phyloP scores from a whole-genome alignment of 495 filamentous ascomycete species.

The Umbilicaria muhlenbergii region DNA sequence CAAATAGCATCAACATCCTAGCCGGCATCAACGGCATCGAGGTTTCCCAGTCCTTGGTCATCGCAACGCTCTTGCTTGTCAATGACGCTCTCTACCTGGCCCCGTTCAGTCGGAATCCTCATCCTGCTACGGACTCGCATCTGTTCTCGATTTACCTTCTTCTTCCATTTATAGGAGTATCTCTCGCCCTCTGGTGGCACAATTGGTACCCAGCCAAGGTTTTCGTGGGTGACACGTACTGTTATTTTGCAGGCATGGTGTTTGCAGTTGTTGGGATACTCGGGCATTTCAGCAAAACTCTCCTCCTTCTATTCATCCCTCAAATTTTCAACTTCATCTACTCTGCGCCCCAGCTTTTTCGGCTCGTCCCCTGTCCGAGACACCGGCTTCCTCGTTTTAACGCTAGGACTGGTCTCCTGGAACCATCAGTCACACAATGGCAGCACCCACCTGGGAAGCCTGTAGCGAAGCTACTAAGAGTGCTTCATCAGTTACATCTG shows the following conservation, averaged over 20 bases:
- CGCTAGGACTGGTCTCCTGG: slow-evolving; percentile 61
- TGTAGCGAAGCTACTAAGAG: slow-evolving; percentile 41
- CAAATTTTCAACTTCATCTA: slow-evolving; percentile 96
- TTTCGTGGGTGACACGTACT: slow-evolving; percentile 97
- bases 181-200: slow-evolving; percentile 68
- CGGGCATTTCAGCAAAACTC: slow-evolving; percentile 95
- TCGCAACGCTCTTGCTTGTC: slow-evolving; percentile 64
- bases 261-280: slow-evolving; percentile 94
- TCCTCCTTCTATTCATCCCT: slow-evolving; percentile 78
- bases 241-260: slow-evolving; percentile 98
- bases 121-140: slow-evolving; percentile 91
- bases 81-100: slow-evolving; percentile 58
- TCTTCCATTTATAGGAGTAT: slow-evolving; percentile 86
- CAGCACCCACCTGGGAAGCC: slow-evolving; percentile 45
- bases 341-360: slow-evolving; percentile 79
- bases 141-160: slow-evolving; percentile 91
- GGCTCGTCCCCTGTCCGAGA: slow-evolving; percentile 76
- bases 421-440: slow-evolving; percentile 75
- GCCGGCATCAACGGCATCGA: slow-evolving; percentile 97
- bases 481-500: slow-evolving; percentile 48
- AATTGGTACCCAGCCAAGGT: slow-evolving; percentile 95
- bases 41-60: slow-evolving; percentile 83
- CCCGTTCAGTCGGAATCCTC: slow-evolving; percentile 54
- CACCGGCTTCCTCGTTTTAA: slow-evolving; percentile 87
- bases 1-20: slow-evolving; percentile 97